These are phyloP conservation scores for Blastobotrys aristatus DNA, from an alignment of 1,139 yeast species.

Conservation along the genomic window DNA sequence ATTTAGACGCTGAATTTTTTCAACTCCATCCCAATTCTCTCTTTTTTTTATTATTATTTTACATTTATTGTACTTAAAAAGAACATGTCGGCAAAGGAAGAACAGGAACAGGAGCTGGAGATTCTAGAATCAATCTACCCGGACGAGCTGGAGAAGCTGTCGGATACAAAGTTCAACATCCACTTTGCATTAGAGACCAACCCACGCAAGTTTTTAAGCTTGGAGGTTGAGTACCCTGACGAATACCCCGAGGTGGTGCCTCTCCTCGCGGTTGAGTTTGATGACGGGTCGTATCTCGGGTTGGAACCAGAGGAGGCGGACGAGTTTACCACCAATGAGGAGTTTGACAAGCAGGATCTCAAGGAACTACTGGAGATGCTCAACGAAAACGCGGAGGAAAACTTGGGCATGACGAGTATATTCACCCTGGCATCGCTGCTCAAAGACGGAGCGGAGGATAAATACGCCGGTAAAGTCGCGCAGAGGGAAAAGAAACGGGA, in stretches of 20 bases:
- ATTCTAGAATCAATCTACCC: constrained; percentile 89
- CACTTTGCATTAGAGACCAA: constrained; percentile 44
- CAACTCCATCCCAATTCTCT: neutral
- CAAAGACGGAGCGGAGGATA: constrained; percentile 72
- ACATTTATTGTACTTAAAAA: neutral
- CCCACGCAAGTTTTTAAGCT: constrained; percentile 44
- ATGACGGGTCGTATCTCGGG: constrained; percentile 37
- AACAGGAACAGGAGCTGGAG: constrained; percentile 34
- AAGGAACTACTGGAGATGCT: constrained; percentile 44
- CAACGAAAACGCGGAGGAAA: constrained; percentile 54
- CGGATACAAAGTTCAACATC: constrained; percentile 34
- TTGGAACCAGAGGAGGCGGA: constrained; percentile 36
- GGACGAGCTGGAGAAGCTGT: constrained; percentile 55
- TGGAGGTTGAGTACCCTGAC: constrained; percentile 63
- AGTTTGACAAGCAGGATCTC: constrained; percentile 29
- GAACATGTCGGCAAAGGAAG: constrained; percentile 45
- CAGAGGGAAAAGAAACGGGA: constrained; percentile 55
- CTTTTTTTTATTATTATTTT: too few species aligned
- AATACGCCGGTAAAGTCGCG: constrained; percentile 55
- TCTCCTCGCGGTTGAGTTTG: constrained; percentile 41
- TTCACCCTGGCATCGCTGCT: constrained; percentile 71
- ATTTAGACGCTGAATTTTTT: neutral
- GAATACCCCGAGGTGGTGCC: constrained; percentile 71
- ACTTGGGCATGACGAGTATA: constrained; percentile 79
- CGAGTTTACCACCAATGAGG: constrained; percentile 17